Evolutionary conservation across 2,329 filamentous ascomycete genomes (phyloP), one percentile per base, ranked within the genome.

Genomic region (Cladobotryum protrusum): DNA sequence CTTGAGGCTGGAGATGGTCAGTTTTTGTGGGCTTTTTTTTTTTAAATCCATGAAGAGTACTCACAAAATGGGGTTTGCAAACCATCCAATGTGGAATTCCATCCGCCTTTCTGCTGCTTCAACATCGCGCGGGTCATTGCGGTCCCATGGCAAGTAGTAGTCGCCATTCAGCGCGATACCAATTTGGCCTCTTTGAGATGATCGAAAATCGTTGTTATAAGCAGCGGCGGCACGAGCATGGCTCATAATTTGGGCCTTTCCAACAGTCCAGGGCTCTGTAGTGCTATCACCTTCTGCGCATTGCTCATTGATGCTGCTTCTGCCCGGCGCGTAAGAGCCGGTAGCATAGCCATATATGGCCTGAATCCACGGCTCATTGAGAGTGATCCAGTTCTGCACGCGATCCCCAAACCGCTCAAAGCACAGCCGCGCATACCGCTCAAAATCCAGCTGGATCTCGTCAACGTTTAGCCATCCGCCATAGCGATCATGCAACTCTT

Each of bases 351-450:
- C 68, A 50, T 65, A 69, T 42, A 69, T 63, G 1, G 67, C 61
- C 14, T 67, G 60, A 1, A 70, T 69, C 63, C 59, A 66, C 0
- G 68, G 68, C 37, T 72, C 69, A 42, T 70, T 71, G 12, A 70
- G 54, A 0, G 67, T 72, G 45, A 70, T 62, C 68, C 68, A 72
- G n/a, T 65, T 56, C 34, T 62, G 61, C 1, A 71, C 69, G 0
- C 66, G 59, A 37, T 70, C 64, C 1, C 78, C 78, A 24, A 70
- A 70, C 1, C 63, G 60, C 40, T 63, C 58, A 39, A 64, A 71
- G 48, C 67, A 68, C 2, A 71, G 45, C 3, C 65, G 55, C 0
- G 69, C 67, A 46, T 68, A 72, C 2, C 60, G 50, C 51, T 67
- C 65, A 48, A 70, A 69, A 48, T 70, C 68, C 5, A 56, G 55